Base-by-base conservation (phyloP, 2,329 filamentous ascomycete genomes). In the Phoma herbarum region DNA sequence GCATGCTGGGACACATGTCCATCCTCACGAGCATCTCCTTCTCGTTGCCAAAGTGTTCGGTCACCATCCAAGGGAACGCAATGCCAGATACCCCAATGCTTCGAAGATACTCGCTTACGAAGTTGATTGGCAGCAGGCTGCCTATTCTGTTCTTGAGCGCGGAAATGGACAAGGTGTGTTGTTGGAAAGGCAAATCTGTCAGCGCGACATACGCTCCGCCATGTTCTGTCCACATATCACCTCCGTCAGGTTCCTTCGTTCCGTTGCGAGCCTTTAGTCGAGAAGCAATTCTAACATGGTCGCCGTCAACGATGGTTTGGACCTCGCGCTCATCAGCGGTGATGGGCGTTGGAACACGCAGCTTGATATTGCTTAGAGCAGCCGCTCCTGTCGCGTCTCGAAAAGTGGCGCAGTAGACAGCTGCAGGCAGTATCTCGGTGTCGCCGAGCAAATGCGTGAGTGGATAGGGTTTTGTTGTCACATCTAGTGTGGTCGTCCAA, bases 381-480 rank as follows among this genome's bases (percentile, higher is more conserved):
- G 43, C 57, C 5, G 62, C 67, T 8, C 68, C 62, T 12, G 73
- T 75, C 0, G 69, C 75, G 26, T 75, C 64, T 14, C 75, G 44
- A 51, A 79, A 79, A 2, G 76, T 80, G 60, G 80, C 79, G 41
- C 80, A 53, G n/a, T 77, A 60, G 6, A 72, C 72, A 1, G 78
- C 78, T 9, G 77, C 79, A 1, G 79, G 79, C 3, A 80, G 65
- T 44, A 81, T 80, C 54, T 80, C 77, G 4, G 77, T 77, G 11
- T 76, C 78, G 44, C 75, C 68, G 2, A 81, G 64, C 4, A 72
- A 77, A 57, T 81, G 78, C 22, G 46, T 71, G 4, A 74, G 71
- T 1, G 79, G 79, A 61, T 79, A 80, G 0, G 79, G 78, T 55
- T 78, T 79, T 1, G 61, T 71, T 11, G 69, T 64, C 51, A 73